A percentile compares a stretch with the other conserved stretches of the same genome.
These are phyloP conservation scores for Pestalotiopsis sp. DNA, from an alignment of 2,329 filamentous ascomycete species.

Conservation along the genomic window DNA sequence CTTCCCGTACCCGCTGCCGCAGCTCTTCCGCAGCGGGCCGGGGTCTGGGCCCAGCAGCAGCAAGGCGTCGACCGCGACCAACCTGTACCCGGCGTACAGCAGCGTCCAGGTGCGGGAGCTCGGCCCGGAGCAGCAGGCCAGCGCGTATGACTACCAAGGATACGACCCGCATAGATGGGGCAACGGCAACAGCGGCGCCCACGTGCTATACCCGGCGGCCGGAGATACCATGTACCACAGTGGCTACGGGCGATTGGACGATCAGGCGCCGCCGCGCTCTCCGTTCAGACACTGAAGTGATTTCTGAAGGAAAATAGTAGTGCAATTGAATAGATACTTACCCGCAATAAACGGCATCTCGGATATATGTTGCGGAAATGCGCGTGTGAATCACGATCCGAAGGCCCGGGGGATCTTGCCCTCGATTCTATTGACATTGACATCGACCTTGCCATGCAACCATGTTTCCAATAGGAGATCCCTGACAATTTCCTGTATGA, in stretches of 20 bases:
- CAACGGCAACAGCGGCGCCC: neutral
- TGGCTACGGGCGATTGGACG: neutral
- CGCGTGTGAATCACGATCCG: neutral
- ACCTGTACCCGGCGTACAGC: neutral
- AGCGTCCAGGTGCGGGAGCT: constrained; percentile 4
- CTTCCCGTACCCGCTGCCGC: neutral
- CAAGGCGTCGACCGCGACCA: neutral
- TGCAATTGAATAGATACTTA: neutral
- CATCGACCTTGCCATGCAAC: neutral
- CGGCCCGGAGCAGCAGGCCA: neutral
- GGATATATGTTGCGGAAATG: neutral
- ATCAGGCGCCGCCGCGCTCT: neutral
- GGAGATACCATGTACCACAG: neutral
- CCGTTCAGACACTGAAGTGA: neutral
- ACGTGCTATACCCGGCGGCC: neutral
- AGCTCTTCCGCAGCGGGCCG: neutral
- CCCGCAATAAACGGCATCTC: neutral
- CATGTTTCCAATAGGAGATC: neutral
- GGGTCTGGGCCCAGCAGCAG: neutral
- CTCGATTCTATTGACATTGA: neutral
- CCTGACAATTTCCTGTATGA: neutral
- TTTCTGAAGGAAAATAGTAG: neutral
- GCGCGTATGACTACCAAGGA: neutral
- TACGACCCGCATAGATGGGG: constrained; percentile 4
- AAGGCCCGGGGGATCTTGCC: neutral